Evolutionary conservation across 129 eudicot species (phyloP), one percentile per base, ranked within the genome.

Genomic region (Dittrichia graveolens): DNA sequence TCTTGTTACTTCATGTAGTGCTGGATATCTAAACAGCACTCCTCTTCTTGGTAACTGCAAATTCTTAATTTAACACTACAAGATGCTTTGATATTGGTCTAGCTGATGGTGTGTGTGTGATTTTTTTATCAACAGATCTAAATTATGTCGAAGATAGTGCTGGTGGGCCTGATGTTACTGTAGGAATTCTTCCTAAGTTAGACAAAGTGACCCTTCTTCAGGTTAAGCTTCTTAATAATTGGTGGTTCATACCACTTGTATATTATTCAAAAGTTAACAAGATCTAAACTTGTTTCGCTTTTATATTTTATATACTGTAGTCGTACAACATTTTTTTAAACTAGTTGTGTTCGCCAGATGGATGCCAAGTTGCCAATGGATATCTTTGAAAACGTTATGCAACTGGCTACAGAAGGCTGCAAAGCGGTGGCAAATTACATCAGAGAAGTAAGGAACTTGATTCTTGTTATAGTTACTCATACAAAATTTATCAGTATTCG

Each of bases 91-190:
- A 24, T 47, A 47, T 5, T 47, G 12, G 53, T 47, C 15, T 10
- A 10, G 13, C 53, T 3, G 53, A 47, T 14, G 31, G 31, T 24
- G 31, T 24, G 31, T 67, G 5, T 7, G 14, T 52, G 31, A 55
- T 7, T 43, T 78, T 76, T 14, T 18, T 67, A 56, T 78, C 50
- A 52, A 71, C 95, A 93, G 95, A 89, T 85, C 75, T 93, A 54
- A 93, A 87, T 71, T 93, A 93, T 56, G 89, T 85, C 35, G 98
- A 93, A 79, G 98, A 93, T 77, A 89, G 98, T 84, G 98, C 98
- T 77, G 95, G 96, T 15, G 96, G 96, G 47, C 92, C 98, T 45
- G 98, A 93, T 84, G 95, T 93, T 47, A 90, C 95, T 5, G 96
- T 93, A 1, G 98, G 95, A 69, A 84, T 89, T 79, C 77, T 93